These are phyloP conservation scores for Pyrenochaeta sp. DNA, from an alignment of 2,329 filamentous ascomycete species.

Conservation along the genomic window DNA sequence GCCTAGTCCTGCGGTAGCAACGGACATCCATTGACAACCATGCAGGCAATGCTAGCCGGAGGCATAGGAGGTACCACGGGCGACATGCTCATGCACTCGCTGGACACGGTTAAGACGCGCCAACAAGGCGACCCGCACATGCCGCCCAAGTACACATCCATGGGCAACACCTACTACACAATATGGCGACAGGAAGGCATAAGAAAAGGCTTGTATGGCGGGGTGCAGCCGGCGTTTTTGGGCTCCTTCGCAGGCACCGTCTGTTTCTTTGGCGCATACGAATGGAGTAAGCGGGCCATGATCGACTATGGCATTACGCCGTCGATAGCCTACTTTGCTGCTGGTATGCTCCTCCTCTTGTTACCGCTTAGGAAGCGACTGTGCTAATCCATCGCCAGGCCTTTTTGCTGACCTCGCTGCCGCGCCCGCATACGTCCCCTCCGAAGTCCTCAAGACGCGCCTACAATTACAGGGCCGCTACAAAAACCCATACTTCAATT, in stretches of 20 bases:
- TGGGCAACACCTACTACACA: slow-evolving; percentile 89
- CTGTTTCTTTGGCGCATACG: slow-evolving; percentile 95
- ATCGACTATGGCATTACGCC: slow-evolving; percentile 84
- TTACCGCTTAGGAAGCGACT: neutral
- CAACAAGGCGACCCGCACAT: slow-evolving; percentile 96
- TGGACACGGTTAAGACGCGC: slow-evolving; percentile 97
- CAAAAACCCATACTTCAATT: slow-evolving; percentile 93
- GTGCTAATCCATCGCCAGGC: slow-evolving; percentile 59
- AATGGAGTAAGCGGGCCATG: slow-evolving; percentile 90
- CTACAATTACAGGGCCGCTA: slow-evolving; percentile 92
- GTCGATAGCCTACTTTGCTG: slow-evolving; percentile 83
- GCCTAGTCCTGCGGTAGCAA: slow-evolving; percentile 7
- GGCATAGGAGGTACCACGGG: slow-evolving; percentile 91
- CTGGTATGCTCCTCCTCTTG: slow-evolving; percentile 64
- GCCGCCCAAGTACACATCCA: slow-evolving; percentile 89
- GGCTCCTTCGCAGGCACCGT: slow-evolving; percentile 95
- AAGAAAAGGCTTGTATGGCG: slow-evolving; percentile 85
- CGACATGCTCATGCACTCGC: slow-evolving; percentile 97
- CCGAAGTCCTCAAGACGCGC: slow-evolving; percentile 97
- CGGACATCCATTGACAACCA: slow-evolving; percentile 32
- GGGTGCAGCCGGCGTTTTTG: slow-evolving; percentile 88
- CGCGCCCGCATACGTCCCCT: slow-evolving; percentile 93
- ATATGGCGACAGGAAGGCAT: slow-evolving; percentile 94
- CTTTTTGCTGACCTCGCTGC: slow-evolving; percentile 92
- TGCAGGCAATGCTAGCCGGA: slow-evolving; percentile 91